Conservation (phyloP, 257 asterid species). For the Solanum bukasovii region DNA sequence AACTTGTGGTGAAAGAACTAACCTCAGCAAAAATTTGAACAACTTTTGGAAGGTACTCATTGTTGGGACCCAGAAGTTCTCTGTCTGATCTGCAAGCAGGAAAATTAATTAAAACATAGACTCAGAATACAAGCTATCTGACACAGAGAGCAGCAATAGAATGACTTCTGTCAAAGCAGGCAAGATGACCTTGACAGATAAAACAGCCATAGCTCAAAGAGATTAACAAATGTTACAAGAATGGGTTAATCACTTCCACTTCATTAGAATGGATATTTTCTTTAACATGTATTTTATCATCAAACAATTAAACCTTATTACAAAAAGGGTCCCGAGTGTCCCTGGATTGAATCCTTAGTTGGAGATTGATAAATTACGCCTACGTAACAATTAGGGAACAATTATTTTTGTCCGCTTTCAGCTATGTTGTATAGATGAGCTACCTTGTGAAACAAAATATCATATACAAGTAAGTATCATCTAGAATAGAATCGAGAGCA, state of each 20-base stretch:
- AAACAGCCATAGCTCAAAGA: not conserved
- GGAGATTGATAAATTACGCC: not conserved
- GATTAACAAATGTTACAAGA: not conserved
- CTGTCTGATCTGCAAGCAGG: conserved; percentile 58
- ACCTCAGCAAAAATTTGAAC: conserved; percentile 97
- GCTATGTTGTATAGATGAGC: not conserved
- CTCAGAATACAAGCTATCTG: not conserved
- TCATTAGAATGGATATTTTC: not conserved
- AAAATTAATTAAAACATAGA: not conserved
- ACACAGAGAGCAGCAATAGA: not conserved
- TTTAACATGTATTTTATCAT: not conserved
- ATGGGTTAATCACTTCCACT: not conserved
- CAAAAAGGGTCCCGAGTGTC: not conserved
- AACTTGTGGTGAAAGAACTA: conserved; percentile 6
- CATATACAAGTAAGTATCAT: not conserved
- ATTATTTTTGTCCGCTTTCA: not conserved
- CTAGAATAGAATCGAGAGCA: not conserved
- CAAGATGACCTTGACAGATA: not conserved
- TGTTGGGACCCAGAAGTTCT: conserved; percentile 80
- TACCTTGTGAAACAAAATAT: not conserved
- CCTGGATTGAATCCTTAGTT: not conserved
- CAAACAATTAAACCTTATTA: not conserved
- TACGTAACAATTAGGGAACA: not conserved
- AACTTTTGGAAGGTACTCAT: conserved; percentile 85
- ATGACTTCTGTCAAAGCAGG: not conserved